Evolutionary conservation across 148 eudicot species (phyloP), one percentile per base, ranked within the genome.

Genomic region (Silene conica): DNA sequence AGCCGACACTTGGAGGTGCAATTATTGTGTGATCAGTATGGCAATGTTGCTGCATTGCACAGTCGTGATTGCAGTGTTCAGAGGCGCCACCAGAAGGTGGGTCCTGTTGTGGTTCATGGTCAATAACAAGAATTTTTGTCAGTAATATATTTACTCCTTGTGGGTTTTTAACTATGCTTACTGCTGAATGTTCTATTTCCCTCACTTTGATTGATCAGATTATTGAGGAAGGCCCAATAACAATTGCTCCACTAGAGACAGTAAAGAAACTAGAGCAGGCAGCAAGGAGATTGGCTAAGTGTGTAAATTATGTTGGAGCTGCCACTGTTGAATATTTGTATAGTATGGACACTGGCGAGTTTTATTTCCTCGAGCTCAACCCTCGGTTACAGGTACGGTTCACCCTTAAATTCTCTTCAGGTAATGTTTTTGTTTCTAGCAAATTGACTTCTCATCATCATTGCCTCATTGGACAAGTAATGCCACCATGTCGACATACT

Each of bases 21-120:
- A 83, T 84, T 96, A 80, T 84, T 96, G 18, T 96, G 99, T 78
- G 99, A 96, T 86, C 87, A 96, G 79, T 74, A 92, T 84, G 97
- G 97, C 60, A 96, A 96, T 74, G 99, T 96, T 63, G 99, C 97
- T 57, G 99, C 99, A 77, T 86, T 96, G 86, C 99, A 96, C 76
- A 96, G 99, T 66, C 96, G 99, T 59, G 99, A 96, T 76, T 96
- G 99, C 80, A 96, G 99, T 88, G 91, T 96, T 63, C 99, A 96
- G 76, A 90, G 99, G 72, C 86, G 99, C 74, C 99, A 96, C 78
- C 99, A 96, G 73, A 96, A 96, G 97, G 99, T 90, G 77, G 43
- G 65, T 66, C 64, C 18, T 50, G 50, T 66, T 34, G 5, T 26
- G 18, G 38, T 59, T 54, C 69, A 67, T 62, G 6, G 34, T 57